Conservation (phyloP, 139 green algal species). For the Deuterostichococcus epilithicus region DNA sequence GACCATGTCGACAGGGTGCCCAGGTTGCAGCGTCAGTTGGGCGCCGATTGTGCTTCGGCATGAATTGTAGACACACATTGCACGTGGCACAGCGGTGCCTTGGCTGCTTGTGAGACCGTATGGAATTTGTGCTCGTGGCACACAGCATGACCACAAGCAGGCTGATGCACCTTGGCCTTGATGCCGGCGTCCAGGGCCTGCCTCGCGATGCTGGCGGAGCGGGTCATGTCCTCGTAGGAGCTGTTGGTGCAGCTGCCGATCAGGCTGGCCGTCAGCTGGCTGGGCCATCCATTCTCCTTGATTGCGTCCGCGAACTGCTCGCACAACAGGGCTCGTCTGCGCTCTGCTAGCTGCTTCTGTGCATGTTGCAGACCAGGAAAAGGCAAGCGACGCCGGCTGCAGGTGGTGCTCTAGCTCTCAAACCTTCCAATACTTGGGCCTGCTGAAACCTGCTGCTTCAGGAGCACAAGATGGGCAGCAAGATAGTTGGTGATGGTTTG, state of each 20-base stretch:
- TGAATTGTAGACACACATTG: too few relatives aligned
- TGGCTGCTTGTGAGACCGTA: not conserved
- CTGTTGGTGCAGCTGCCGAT: slow-evolving; percentile 94
- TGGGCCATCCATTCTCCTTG: slow-evolving; percentile 73
- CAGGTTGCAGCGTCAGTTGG: too few relatives aligned
- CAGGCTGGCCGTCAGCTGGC: slow-evolving; percentile 70
- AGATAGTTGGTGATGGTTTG: too few relatives aligned
- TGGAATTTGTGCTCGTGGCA: not conserved
- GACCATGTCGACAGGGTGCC: not conserved
- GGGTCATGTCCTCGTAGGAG: slow-evolving; percentile 92
- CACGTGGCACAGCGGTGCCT: slow-evolving; percentile 17
- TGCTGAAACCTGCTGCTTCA: too few relatives aligned
- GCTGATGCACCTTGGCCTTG: slow-evolving; percentile 81
- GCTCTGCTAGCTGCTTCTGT: too few relatives aligned
- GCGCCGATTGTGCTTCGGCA: too few relatives aligned
- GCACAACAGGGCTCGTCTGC: not conserved
- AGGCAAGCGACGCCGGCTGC: too few relatives aligned
- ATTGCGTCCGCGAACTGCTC: slow-evolving; percentile 70
- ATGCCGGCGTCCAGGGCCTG: slow-evolving; percentile 82
- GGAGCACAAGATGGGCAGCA: too few relatives aligned
- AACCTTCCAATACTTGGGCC: too few relatives aligned
- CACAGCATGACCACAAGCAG: not conserved
- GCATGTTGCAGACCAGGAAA: not conserved
- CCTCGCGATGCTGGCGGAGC: slow-evolving; percentile 70
- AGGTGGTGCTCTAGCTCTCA: too few relatives aligned